Conservation (phyloP, 1,284 basidiomycete genomes). For the Ceratobasidium sp. region DNA sequence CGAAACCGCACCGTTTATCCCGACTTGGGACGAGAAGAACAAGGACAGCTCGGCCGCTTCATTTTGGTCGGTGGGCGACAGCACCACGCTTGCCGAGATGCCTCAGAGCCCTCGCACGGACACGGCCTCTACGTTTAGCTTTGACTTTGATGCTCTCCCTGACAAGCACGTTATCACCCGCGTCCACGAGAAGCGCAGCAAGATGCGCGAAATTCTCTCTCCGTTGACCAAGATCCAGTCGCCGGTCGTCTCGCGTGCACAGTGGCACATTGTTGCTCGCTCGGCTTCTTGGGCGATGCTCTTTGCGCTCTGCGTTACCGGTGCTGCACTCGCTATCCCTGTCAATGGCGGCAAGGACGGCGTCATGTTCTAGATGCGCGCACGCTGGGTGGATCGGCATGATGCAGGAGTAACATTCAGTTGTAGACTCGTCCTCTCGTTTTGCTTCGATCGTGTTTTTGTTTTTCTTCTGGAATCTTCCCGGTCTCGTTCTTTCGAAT, state of each 20-base stretch:
- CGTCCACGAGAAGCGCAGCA: constrained; percentile 30
- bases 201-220: constrained; percentile 54
- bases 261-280: constrained; percentile 72
- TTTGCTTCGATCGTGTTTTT: too few relatives aligned
- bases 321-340: constrained; percentile 14
- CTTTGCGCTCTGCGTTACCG: constrained; percentile 8
- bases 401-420: neutral
- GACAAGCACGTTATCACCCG: constrained; percentile 1
- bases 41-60: constrained; percentile 24
- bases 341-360: constrained; percentile 29
- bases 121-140: constrained; percentile 30
- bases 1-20: constrained; percentile 28
- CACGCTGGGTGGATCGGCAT: too few relatives aligned
- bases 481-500: constrained; percentile 13
- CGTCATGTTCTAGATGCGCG: constrained; percentile 17
- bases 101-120: constrained; percentile 13
- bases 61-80: constrained; percentile 19
- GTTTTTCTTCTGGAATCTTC: neutral
- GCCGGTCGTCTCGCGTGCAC: constrained; percentile 71
- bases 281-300: constrained; percentile 47
- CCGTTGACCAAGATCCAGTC: constrained; percentile 72
- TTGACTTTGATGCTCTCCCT: constrained; percentile 35
- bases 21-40: constrained; percentile 26
- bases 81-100: constrained; percentile 10
- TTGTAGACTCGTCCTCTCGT: constrained; percentile 7